Base-by-base conservation (phyloP, 2,329 filamentous ascomycete genomes). In the Colletotrichum sublineola region DNA sequence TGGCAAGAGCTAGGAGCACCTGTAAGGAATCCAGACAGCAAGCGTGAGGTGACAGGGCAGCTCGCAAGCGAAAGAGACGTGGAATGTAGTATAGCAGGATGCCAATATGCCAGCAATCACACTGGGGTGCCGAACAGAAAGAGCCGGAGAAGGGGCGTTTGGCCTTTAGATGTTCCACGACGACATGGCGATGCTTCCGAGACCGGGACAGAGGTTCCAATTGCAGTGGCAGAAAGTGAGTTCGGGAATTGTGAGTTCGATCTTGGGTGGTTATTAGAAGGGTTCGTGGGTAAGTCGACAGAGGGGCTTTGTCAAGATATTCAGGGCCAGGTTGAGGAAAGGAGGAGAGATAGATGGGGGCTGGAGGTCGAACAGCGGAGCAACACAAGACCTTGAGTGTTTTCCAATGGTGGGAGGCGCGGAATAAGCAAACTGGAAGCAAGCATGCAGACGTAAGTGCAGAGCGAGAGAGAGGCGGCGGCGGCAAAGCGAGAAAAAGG, bases 401-500 rank as follows among this genome's bases (percentile, higher is more conserved):
- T 68, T 71, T 68, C 68, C 64, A 62, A 52, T 63, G 42, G 64
- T 71, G 68, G 50, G 57, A 68, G 64, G 65, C 67, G 58, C 57
- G 48, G 46, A 57, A 63, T 38, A 52, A 50, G 58, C 48, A 50
- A 50, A 36, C 24, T 46, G 58, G 33, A 56, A 44, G 57, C 46
- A 63, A 36, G 48, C 36, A 29, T 18, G 56, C 48, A 67, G 56
- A 38, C 36, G 50, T 33, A 44, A 58, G 24, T 62, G n/a, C 14
- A 65, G 44, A 64, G 36, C 50, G 60, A 38, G 29, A n/a, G 31
- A 40, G 48, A 55, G 38, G 38, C 31, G 57, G 53, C 50, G 64
- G 65, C 69, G 69, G 69, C 69, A 68, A 71, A 68, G 24, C 60
- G 57, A 63, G 53, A 29, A 52, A 63, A 57, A 58, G 64, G 46